Evolutionary conservation across 495 filamentous ascomycete species (phyloP).

Genomic region (Aspergillus baeticus): DNA sequence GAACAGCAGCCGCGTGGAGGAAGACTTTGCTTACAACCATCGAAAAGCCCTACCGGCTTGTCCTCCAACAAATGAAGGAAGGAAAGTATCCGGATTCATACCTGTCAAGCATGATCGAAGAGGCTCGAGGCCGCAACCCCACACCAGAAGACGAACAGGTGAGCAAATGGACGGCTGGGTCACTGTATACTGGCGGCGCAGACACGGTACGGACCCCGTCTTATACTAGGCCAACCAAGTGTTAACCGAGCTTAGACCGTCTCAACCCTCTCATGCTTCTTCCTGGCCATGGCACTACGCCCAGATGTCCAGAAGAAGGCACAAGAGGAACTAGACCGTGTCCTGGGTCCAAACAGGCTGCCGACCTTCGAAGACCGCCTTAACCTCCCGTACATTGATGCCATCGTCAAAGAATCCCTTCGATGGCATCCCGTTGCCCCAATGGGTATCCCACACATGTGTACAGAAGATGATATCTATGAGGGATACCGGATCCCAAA

Average conservation of each 20-base stretch:
- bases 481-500: conserved; percentile 46
- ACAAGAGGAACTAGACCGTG: conserved; percentile 54
- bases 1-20: conserved; percentile 34
- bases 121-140: background rate
- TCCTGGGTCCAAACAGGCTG: conserved; percentile 37
- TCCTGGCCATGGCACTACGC: conserved; percentile 42
- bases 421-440: conserved; percentile 48
- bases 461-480: conserved; percentile 48
- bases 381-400: conserved; percentile 43
- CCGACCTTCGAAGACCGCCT: conserved; percentile 33
- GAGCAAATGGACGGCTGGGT: conserved; percentile 42
- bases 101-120: conserved; percentile 33
- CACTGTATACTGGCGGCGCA: conserved; percentile 54
- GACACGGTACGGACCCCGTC: conserved; percentile 37
- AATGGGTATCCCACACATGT: conserved; percentile 53
- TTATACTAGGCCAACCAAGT: background rate
- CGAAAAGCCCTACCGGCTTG: conserved; percentile 43
- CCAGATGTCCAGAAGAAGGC: conserved; percentile 48
- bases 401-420: conserved; percentile 42
- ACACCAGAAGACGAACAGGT: conserved; percentile 26
- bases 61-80: conserved; percentile 39
- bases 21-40: conserved; percentile 22
- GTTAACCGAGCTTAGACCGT: conserved; percentile 24
- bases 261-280: conserved; percentile 33
- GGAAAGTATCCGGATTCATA: conserved; percentile 36